phyloP scores from a whole-genome alignment of 1,139 yeast genomes.

The Kodamaea sp. region DNA sequence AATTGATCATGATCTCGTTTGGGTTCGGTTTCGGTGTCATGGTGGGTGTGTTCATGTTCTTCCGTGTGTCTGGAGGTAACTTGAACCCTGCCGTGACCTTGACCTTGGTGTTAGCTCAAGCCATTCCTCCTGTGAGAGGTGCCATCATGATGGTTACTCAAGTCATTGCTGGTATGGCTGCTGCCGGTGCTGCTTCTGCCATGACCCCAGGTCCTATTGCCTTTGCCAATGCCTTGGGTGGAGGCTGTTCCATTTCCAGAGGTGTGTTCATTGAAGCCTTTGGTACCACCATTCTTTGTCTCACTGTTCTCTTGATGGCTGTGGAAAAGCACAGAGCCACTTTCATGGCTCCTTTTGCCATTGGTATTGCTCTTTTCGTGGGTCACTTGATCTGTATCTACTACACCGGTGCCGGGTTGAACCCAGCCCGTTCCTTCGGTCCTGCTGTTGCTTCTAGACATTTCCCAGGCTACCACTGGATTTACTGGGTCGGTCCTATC shows the following conservation, averaged over 20 bases:
- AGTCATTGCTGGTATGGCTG: conserved; percentile 85
- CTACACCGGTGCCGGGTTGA: conserved; percentile 90
- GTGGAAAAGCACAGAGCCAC: conserved; percentile 81
- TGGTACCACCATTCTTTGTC: conserved; percentile 71
- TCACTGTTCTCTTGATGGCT: conserved; percentile 79
- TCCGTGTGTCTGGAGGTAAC: conserved; percentile 86
- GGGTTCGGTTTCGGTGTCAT: conserved; percentile 89
- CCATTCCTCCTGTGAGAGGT: conserved; percentile 74
- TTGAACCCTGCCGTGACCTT: conserved; percentile 88
- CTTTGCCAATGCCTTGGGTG: conserved; percentile 73
- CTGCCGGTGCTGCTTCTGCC: conserved; percentile 87
- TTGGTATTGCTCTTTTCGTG: conserved; percentile 79
- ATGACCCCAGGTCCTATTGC: conserved; percentile 82
- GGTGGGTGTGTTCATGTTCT: conserved; percentile 72
- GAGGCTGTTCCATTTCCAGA: conserved; percentile 70
- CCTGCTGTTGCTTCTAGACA: conserved; percentile 71
- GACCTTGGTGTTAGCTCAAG: conserved; percentile 67
- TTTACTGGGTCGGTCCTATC: conserved; percentile 87
- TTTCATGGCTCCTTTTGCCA: conserved; percentile 78
- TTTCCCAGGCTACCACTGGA: conserved; percentile 88
- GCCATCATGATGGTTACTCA: conserved; percentile 65
- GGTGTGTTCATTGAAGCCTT: conserved; percentile 84
- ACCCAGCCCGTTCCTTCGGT: conserved; percentile 90
- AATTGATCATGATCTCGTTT: conserved; percentile 74
- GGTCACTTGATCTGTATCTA: conserved; percentile 82